Base-by-base conservation (phyloP, 163 green algal species). In the Picocystis sp. region DNA sequence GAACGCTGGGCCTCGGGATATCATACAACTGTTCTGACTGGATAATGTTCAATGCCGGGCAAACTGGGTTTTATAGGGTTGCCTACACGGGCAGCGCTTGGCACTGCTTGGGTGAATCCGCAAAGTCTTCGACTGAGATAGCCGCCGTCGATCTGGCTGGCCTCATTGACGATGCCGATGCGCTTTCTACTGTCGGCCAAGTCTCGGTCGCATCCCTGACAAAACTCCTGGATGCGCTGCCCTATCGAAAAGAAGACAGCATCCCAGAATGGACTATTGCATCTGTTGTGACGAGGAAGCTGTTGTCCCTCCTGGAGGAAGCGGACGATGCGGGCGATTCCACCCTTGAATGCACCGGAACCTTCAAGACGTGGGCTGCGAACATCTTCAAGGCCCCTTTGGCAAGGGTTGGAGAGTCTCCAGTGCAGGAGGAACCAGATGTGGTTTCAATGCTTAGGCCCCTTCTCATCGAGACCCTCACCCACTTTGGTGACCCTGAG, bases 51-150 rank as follows among this genome's bases (percentile, higher is more conserved):
- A 57, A 59, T 29, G 25, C 11, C 8, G 41, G 41, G 12, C 53
- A 57, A 23, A 19, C n/a, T 2, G 53, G 53, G 13, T 59, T 59
- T 34, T 59, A 59, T 34, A 57, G 53, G 34, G 53, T 59, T 45
- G 21, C 25, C 17, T 59, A 59, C 35, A 24, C 35, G 13, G 53
- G 17, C 34, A 34, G 47, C 47, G 47, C n/a, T 9, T 53, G 47
- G 47, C 14, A 33, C n/a, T 24, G 34, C 24, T 19, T 19, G n/a
- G 24, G 33, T 22, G 53, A 59, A 14, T 22, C 21, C 21, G 34
- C 19, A 14, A 21, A 29, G 22, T 24, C 29, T 46, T 56, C 47
- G 47, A 8, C 6, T 6, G 22, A 46, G 34, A n/a, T 50, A 17
- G 52, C 29, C 24, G 23, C 3, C 22, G 51, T 57, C 22, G 53